Conservation (phyloP, 768 basidiomycete species). For the Punctularia strigosozonata region DNA sequence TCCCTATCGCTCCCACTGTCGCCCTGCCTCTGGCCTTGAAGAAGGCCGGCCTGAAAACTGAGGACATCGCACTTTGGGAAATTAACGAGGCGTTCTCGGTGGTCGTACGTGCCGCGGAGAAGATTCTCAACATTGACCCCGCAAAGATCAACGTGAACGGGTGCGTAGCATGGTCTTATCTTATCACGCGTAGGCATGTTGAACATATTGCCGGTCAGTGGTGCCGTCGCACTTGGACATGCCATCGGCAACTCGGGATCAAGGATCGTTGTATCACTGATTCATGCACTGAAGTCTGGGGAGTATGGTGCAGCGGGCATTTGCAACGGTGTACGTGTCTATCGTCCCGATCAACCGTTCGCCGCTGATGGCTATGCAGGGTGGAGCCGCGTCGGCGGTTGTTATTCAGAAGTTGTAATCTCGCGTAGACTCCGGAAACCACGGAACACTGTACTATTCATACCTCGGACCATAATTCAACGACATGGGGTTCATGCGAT, state of each 20-base stretch:
- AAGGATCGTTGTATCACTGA: conserved; percentile 86
- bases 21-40: conserved; percentile 84
- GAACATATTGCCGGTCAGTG: conserved; percentile 39
- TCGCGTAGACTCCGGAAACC: too few species aligned
- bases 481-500: too few species aligned
- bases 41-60: conserved; percentile 69
- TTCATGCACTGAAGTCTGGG: conserved; percentile 84
- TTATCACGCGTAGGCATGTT: conserved; percentile 2
- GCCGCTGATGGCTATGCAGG: conserved; percentile 30
- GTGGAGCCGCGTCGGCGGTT: conserved; percentile 86
- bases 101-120: conserved; percentile 84
- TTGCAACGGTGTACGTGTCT: conserved; percentile 80
- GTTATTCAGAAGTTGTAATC: conserved; percentile 79
- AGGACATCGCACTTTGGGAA: conserved; percentile 88
- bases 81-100: conserved; percentile 98
- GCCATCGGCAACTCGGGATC: conserved; percentile 95
- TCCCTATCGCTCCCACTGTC: conserved; percentile 89
- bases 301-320: conserved; percentile 94
- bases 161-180: conserved; percentile 28
- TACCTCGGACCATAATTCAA: too few species aligned
- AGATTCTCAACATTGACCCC: conserved; percentile 73
- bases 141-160: conserved; percentile 86
- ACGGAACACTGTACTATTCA: too few species aligned
- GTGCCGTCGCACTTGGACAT: conserved; percentile 92
- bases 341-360: background rate